phyloP scores from a whole-genome alignment of 1,284 basidiomycete genomes.

The Sporisorium graminicola region DNA sequence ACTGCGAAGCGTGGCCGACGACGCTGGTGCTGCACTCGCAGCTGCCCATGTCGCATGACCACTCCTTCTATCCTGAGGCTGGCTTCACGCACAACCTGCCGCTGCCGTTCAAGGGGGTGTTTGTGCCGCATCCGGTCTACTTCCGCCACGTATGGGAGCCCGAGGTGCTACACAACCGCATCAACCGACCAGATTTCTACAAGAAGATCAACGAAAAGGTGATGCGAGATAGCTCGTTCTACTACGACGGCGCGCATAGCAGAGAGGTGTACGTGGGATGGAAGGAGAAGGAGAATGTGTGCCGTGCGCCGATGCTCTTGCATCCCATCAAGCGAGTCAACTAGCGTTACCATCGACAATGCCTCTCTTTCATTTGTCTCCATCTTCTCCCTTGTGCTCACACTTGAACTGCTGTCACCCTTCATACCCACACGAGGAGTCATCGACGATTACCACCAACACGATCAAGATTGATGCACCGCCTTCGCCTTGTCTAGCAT shows the following conservation, averaged over 20 bases:
- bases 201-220: slow-evolving; percentile 69
- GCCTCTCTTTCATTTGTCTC: not conserved
- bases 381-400: not conserved
- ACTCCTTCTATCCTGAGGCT: slow-evolving; percentile 68
- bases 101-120: slow-evolving; percentile 69
- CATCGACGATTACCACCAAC: not conserved
- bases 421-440: slow-evolving; percentile 40
- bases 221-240: slow-evolving; percentile 68
- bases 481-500: slow-evolving; percentile 3
- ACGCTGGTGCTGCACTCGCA: slow-evolving; percentile 69
- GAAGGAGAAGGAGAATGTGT: slow-evolving; percentile 67
- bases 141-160: slow-evolving; percentile 69
- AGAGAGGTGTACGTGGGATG: slow-evolving; percentile 68
- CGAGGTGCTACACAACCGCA: slow-evolving; percentile 63
- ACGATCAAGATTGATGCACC: not conserved
- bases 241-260: slow-evolving; percentile 67
- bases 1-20: slow-evolving; percentile 69
- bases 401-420: not conserved
- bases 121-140: slow-evolving; percentile 69
- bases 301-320: slow-evolving; percentile 66
- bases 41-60: slow-evolving; percentile 62
- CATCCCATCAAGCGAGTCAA: slow-evolving; percentile 68
- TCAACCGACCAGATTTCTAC: slow-evolving; percentile 69
- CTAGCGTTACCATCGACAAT: slow-evolving; percentile 11
- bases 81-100: slow-evolving; percentile 68